Evolutionary conservation across 2,329 filamentous ascomycete genomes (phyloP), one percentile per base, ranked within the genome.

Genomic region (Thelonectria olida): DNA sequence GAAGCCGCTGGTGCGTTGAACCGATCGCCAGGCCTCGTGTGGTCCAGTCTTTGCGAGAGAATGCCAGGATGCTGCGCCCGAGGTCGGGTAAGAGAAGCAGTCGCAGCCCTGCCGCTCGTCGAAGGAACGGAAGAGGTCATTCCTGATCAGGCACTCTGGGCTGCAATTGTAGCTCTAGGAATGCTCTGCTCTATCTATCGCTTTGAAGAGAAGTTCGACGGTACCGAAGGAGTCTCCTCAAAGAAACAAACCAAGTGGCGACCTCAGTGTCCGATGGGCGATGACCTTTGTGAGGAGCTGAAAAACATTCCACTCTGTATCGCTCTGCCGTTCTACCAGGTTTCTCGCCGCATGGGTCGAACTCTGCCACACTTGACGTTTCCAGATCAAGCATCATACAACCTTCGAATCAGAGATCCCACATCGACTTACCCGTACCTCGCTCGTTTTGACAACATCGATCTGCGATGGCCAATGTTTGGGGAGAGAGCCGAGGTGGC

Each of bases 131-230:
- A 79, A 42, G 80, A 85, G 23, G 70, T 81, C 5, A 83, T 86
- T 19, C 82, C 84, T 0, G 82, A 85, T 58, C 74, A 76, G 53
- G 84, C 84, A 0, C 72, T 86, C 2, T 86, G 83, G 84, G 83
- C 81, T 2, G 83, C 83, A 0, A 67, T 85, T 1, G 83, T 86
- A 0, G 78, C 81, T 0, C 73, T 85, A 0, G 84, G 83, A 0
- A 83, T 86, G 75, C 69, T 86, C 1, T 85, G 82, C 60, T 83
- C 81, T 2, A 84, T 86, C 49, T 85, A 84, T 62, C 74, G 83
- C 7, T 85, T 83, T 51, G 82, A 85, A 57, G 81, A 82, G 34
- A 80, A 79, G 60, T 79, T 85, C 61, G 82, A 85, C 65, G 84
- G 82, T 0, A 80, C 79, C 53, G 81, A 85, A 13, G 83, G 82